Evolutionary conservation across 179 eudicot species (phyloP).

Genomic region (Carnegiea gigantea): DNA sequence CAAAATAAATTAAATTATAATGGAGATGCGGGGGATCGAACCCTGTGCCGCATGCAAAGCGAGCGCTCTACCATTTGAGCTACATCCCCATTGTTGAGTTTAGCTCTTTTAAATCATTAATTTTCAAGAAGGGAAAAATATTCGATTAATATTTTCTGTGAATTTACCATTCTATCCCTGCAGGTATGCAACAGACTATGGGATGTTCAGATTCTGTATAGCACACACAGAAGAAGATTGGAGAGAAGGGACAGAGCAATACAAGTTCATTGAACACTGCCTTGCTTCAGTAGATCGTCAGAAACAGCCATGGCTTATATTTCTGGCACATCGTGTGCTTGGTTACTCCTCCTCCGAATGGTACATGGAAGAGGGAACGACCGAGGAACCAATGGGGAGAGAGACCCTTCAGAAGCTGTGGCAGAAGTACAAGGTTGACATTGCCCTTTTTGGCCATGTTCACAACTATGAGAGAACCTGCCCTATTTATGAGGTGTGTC

Average conservation of each 20-base stretch:
- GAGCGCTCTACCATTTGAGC: constrained; percentile 91
- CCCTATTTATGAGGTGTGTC: constrained; percentile 65
- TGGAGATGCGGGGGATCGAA: constrained; percentile 70
- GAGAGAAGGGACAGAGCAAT: constrained; percentile 70
- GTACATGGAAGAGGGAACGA: constrained; percentile 59
- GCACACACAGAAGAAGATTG: constrained; percentile 80
- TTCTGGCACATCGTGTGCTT: constrained; percentile 70
- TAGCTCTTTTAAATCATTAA: too few species aligned
- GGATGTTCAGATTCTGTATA: constrained; percentile 74
- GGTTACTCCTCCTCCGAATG: constrained; percentile 55
- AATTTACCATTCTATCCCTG: neutral
- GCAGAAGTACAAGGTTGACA: constrained; percentile 80
- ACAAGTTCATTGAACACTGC: constrained; percentile 63
- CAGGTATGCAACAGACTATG: constrained; percentile 67
- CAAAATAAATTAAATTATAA: too few species aligned
- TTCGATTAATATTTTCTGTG: neutral
- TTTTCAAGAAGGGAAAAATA: too few species aligned
- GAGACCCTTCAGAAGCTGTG: constrained; percentile 76
- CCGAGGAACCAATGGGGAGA: constrained; percentile 78
- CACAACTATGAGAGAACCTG: constrained; percentile 78
- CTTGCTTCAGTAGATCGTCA: constrained; percentile 69
- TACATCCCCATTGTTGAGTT: constrained; percentile 42
- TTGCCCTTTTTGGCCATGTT: constrained; percentile 68
- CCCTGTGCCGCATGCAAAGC: constrained; percentile 90
- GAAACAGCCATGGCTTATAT: constrained; percentile 75